Evolutionary conservation across 1,284 basidiomycete genomes (phyloP).

Genomic region (Ustanciosporium gigantosporum): DNA sequence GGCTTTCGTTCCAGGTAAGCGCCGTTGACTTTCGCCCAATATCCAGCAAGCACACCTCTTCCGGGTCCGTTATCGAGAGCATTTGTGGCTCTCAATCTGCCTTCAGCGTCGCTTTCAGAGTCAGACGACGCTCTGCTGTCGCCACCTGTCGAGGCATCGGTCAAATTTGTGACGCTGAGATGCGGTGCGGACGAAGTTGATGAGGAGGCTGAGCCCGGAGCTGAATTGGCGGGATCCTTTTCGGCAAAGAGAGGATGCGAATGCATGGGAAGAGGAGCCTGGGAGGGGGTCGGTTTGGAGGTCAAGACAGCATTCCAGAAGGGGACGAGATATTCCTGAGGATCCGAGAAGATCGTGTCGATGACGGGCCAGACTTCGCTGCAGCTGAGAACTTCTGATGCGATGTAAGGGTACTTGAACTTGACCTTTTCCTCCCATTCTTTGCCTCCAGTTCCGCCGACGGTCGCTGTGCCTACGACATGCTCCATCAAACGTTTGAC

Average conservation of each 20-base stretch:
- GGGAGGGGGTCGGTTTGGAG: conserved; percentile 65
- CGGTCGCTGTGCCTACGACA: conserved; percentile 81
- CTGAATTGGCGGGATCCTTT: no score
- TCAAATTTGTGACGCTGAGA: conserved; percentile 34
- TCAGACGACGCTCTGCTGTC: conserved; percentile 14
- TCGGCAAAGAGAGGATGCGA: conserved; percentile 55
- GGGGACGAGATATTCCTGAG: conserved; percentile 64
- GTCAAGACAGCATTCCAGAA: conserved; percentile 94
- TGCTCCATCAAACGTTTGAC: conserved; percentile 78
- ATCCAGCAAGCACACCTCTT: conserved; percentile 64
- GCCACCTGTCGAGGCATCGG: conserved; percentile 14
- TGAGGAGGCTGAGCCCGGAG: conserved; percentile 10
- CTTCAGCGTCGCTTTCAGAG: background rate
- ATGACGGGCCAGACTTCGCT: conserved; percentile 93
- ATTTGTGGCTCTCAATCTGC: conserved; percentile 19
- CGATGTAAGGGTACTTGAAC: conserved; percentile 79
- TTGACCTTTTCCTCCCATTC: conserved; percentile 59
- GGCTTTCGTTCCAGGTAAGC: conserved; percentile 85
- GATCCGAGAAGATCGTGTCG: conserved; percentile 79
- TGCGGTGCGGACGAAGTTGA: conserved; percentile 25
- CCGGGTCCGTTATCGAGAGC: conserved; percentile 62
- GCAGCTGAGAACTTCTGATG: conserved; percentile 87
- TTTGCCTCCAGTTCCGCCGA: conserved; percentile 67
- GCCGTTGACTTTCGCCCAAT: conserved; percentile 80
- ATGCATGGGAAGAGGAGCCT: conserved; percentile 53